Evolutionary conservation across 805 yeast species (phyloP).

Genomic region (Sugiyamaella chiloensis): DNA sequence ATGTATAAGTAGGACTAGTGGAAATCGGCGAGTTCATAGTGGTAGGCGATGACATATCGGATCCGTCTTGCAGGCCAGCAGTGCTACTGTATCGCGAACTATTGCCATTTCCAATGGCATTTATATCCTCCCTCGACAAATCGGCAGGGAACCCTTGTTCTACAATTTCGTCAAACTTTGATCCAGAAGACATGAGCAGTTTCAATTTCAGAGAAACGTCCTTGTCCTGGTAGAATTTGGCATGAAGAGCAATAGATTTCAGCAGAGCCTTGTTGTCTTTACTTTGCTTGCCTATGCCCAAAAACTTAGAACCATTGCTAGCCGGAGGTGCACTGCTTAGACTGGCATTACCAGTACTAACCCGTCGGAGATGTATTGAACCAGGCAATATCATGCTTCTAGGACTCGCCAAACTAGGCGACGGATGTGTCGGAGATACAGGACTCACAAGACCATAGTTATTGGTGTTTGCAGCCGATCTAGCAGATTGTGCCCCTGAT

Average conservation of each 20-base stretch:
- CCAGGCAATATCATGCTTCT: neutral
- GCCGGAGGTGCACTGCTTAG: neutral
- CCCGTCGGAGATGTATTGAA: neutral
- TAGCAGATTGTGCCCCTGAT: no score
- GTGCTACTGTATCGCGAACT: neutral
- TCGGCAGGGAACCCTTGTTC: slow-evolving; percentile 28
- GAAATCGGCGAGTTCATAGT: slow-evolving; percentile 5
- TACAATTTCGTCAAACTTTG: slow-evolving; percentile 25
- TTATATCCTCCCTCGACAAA: slow-evolving; percentile 2
- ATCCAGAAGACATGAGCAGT: slow-evolving; percentile 17
- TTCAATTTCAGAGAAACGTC: slow-evolving; percentile 20
- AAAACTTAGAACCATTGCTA: neutral
- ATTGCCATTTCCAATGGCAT: slow-evolving; percentile 1
- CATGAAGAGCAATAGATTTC: slow-evolving; percentile 17
- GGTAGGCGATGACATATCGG: neutral
- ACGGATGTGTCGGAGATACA: slow-evolving; percentile 2
- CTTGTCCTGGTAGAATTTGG: slow-evolving; percentile 22
- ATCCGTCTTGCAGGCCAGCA: neutral
- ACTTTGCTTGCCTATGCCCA: neutral
- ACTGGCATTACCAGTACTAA: neutral
- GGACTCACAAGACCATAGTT: slow-evolving; percentile 5
- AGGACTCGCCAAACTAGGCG: neutral
- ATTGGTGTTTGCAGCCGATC: slow-evolving; percentile 1
- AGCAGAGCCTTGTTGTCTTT: slow-evolving; percentile 3
- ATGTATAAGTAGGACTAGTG: neutral